phyloP scores from a whole-genome alignment of 352 stramenopile species.

The Phytophthora parvispora region DNA sequence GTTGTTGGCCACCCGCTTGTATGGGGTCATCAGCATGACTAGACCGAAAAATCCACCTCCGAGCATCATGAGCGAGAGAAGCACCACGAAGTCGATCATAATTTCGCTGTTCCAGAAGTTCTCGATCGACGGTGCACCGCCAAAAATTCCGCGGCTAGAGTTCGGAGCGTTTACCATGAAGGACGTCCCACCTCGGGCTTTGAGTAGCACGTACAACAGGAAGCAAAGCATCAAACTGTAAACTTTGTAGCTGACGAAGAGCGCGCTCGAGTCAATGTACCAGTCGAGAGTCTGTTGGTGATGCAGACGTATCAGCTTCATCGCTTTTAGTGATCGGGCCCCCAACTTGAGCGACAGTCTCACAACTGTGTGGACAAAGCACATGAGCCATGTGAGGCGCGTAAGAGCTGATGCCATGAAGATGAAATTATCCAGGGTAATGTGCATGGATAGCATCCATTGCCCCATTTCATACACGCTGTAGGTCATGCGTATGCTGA shows the following conservation, averaged over 20 bases:
- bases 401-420: slow-evolving; percentile 63
- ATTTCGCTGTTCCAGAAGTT: slow-evolving; percentile 68
- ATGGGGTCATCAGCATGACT: slow-evolving; percentile 49
- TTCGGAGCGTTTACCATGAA: slow-evolving; percentile 52
- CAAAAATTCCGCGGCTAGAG: slow-evolving; percentile 47
- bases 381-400: slow-evolving; percentile 72
- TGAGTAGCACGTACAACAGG: slow-evolving; percentile 50
- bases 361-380: slow-evolving; percentile 48
- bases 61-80: slow-evolving; percentile 46
- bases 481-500: slow-evolving; percentile 59
- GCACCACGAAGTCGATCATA: slow-evolving; percentile 56
- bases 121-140: slow-evolving; percentile 42
- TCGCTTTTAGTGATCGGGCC: slow-evolving; percentile 35
- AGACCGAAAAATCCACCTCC: slow-evolving; percentile 31
- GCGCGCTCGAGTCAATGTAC: slow-evolving; percentile 52
- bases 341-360: slow-evolving; percentile 41
- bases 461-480: slow-evolving; percentile 54
- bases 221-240: slow-evolving; percentile 65
- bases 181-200: slow-evolving; percentile 38
- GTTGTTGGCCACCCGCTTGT: slow-evolving; percentile 55
- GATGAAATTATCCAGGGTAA: slow-evolving; percentile 64
- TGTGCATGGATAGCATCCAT: slow-evolving; percentile 65
- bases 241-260: slow-evolving; percentile 74
- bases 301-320: slow-evolving; percentile 39
- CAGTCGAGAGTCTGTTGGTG: slow-evolving; percentile 51